Evolutionary conservation across 2,329 filamentous ascomycete species (phyloP), one percentile per base, ranked within the genome.

Genomic region (Venturia carpophila): DNA sequence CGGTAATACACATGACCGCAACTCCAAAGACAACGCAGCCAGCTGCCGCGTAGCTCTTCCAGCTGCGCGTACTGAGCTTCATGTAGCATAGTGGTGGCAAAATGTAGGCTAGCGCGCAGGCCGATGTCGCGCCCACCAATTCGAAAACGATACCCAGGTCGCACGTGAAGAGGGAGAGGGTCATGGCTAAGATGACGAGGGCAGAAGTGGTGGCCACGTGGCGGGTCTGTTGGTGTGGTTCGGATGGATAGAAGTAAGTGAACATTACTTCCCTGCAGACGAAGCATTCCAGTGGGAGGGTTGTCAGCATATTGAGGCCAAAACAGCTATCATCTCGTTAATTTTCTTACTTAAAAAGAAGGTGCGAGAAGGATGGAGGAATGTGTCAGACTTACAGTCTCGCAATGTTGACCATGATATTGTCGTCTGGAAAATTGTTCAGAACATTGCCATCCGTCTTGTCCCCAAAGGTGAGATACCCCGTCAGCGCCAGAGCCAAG

Each of bases 251-350:
- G 75, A 84, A 89, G 73, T 96, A 97, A 68, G 91, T 92, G 70
- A 91, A 84, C 90, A 97, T 96, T 68, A 97, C 92, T 77, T 97
- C 94, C 72, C 94, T 86, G 77, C 94, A 99, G 64, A 99, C 94
- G 75, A 99, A 99, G 19, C 92, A 92, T 80, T 99, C 94, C 67
- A 99, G 87, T 0, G 94, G 94, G 43, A 99, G 81, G 1, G 94
- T 97, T 17, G 94, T 97, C 71, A 99, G 86, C 94, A 99, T 99
- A 81, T 99, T 99, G 69, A 99, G 84, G 1, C 94, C 94, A 73
- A 99, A 97, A 78, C 91, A 97, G 62, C 81, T 82, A 67, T 47
- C 34, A 49, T 42, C n/a, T 60, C 27, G 42, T 58, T 19, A 66
- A 63, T 41, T 10, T 41, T 37, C 45, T 63, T 43, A 17, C 15